Conservation (phyloP, 2,329 filamentous ascomycete species). For the Septoria linicola region DNA sequence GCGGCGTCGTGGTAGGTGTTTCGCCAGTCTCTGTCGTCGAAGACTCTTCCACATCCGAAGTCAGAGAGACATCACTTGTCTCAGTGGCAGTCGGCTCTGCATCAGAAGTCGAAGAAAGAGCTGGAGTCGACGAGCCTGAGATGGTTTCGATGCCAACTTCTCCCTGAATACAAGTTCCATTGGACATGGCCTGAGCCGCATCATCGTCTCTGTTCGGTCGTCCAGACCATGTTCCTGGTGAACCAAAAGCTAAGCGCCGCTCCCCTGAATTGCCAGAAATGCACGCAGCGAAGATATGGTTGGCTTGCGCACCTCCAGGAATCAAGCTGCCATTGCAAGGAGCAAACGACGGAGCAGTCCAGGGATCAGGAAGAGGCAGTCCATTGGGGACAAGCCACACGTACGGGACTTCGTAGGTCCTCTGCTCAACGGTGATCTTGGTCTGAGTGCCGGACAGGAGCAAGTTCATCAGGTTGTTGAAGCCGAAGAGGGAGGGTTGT, state of each 20-base stretch:
- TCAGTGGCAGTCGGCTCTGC: not conserved
- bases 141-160: conserved; percentile 3
- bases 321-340: conserved; percentile 4
- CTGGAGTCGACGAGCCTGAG: conserved; percentile 3
- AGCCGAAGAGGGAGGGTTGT: not conserved
- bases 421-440: conserved; percentile 11
- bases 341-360: conserved; percentile 9
- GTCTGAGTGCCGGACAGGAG: conserved; percentile 6
- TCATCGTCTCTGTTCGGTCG: not conserved
- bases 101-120: not conserved
- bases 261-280: not conserved
- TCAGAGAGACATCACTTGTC: too few species aligned
- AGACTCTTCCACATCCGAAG: too few species aligned
- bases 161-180: conserved; percentile 8
- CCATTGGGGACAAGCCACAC: conserved; percentile 3
- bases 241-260: conserved; percentile 5
- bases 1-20: too few species aligned
- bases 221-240: conserved; percentile 4
- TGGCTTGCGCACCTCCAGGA: not conserved
- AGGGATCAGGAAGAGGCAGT: conserved; percentile 3
- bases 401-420: conserved; percentile 5
- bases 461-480: conserved; percentile 10
- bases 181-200: conserved; percentile 4
- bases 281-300: conserved; percentile 7
- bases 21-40: too few species aligned